Evolutionary conservation across 1,139 yeast genomes (phyloP), one percentile per base, ranked within the genome.

Genomic region (Meyerozyma athensensis): DNA sequence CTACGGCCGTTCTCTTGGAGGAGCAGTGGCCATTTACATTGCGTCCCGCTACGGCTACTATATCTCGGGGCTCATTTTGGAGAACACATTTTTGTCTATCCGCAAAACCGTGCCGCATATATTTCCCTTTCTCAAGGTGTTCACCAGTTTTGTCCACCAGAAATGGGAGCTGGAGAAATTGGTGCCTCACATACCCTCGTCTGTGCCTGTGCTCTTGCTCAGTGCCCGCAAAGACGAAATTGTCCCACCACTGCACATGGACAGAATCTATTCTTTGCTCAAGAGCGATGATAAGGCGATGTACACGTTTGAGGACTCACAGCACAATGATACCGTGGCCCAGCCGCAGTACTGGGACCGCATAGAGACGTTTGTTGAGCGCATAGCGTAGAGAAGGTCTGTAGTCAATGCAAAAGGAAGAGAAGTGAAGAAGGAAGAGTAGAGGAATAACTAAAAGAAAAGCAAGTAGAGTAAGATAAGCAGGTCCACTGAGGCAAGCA

Each of bases 1-100:
- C 13, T 90, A 89, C 55, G 98, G 98, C 2, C 72, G 97, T 40
- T 86, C 96, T 4, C 67, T 92, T 18, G 98, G 98, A 19, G 97
- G 98, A 1, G 98, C 98, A 0, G 96, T 87, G 19, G 89, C 95
- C 6, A 75, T 89, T 16, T 85, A 89, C 58, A 75, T 87, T 37
- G 90, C 95, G 0, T 72, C 89, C 2, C 63, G 67, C 36, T 68
- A 71, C 58, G 62, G 77, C 2, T 49, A 61, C 0, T 46, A 68
- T 16, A 63, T 86, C 13, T 68, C 69, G 41, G 96, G 83, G 1
- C 50, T 90, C 9, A 72, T 90, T 1, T 59, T 92, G 35, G 98
- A 92, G 51, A 92, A 92, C 57, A 87, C 97, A 0, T 92, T 92
- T 47, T 62, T 87, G 39, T 79, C 84, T 36, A 77, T 92, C 14